Percentiles rank a stretch among this genome's conserved stretches.
phyloP scores from a whole-genome alignment of 2,329 filamentous ascomycete genomes.

The Colletotrichum paranaense region DNA sequence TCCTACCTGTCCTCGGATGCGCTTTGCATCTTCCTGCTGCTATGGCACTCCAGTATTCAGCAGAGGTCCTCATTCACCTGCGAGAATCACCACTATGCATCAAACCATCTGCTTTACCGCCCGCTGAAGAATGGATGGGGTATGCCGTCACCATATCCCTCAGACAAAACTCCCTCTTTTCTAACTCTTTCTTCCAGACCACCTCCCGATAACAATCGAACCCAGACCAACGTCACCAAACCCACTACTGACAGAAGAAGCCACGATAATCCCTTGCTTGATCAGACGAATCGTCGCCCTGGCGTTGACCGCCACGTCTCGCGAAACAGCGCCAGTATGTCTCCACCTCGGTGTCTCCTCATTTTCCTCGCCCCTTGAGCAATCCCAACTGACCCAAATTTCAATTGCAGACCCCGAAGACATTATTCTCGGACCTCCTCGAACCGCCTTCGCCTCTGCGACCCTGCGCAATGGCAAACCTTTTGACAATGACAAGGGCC shows the following conservation, averaged over 20 bases:
- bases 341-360: conserved; percentile 15
- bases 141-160: conserved; percentile 55
- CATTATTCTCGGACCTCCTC: conserved; percentile 86
- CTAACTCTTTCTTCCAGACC: conserved; percentile 46
- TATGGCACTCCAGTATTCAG: conserved; percentile 76
- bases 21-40: conserved; percentile 48
- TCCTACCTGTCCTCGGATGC: conserved; percentile 43
- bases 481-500: conserved; percentile 64
- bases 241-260: conserved; percentile 56
- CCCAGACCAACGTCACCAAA: conserved; percentile 53
- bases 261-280: conserved; percentile 57
- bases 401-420: conserved; percentile 74
- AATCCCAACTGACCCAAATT: conserved; percentile 42
- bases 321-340: conserved; percentile 68
- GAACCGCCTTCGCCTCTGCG: conserved; percentile 83
- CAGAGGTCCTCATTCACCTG: conserved; percentile 80
- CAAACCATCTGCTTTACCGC: conserved; percentile 83
- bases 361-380: conserved; percentile 15
- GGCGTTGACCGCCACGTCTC: conserved; percentile 64
- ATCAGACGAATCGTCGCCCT: conserved; percentile 63
- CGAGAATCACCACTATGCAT: conserved; percentile 84
- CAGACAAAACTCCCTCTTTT: conserved; percentile 17
- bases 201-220: conserved; percentile 57
- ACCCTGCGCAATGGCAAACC: conserved; percentile 63
- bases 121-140: conserved; percentile 97